Base-by-base conservation (phyloP, 1,139 yeast species). In the Maudiozyma humilis region DNA sequence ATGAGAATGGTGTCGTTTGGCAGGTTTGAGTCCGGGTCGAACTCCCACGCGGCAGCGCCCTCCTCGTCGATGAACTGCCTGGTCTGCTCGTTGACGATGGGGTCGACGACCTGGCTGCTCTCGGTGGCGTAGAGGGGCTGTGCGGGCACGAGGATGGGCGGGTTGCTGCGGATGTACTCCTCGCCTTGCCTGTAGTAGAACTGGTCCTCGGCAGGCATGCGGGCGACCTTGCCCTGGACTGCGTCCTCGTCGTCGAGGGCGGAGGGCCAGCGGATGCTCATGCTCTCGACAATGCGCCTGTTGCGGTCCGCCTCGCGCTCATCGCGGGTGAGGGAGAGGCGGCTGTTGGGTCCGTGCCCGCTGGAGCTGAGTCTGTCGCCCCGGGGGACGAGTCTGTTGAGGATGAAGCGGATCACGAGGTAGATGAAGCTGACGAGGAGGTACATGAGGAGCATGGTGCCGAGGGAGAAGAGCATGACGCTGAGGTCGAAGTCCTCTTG, bases 31-130 rank as follows among this genome's bases (percentile, higher is more conserved):
- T 87, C 89, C 37, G 86, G 86, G 47, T 75, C 76, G 60, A 93
- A 91, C 57, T 87, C 94, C 93, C 94, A 91, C 0, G 98, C 98
- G 25, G 76, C 69, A 1, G 93, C 82, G 0, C 96, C 99, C 63
- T 86, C 88, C 56, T 93, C 98, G 57, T 87, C 95, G 31, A 91
- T 86, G 23, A 55, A 56, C 36, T 55, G 61, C 43, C 53, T 49
- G 70, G 70, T 65, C 66, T 67, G 63, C 75, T 72, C 63, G 66
- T 70, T 61, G 71, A 84, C 41, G 72, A 73, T 46, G 63, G 68
- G 43, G 76, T 66, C 53, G 68, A 62, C 41, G 65, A 61, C 68
- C 34, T 68, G 68, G 49, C 68, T 69, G 8, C 25, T 23, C 2
- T 34, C n/a, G 66, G 63, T 67, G 62, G 64, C 76, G 27, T n/a